Conservation (phyloP, 2,329 filamentous ascomycete genomes). For the Fusarium sp. region DNA sequence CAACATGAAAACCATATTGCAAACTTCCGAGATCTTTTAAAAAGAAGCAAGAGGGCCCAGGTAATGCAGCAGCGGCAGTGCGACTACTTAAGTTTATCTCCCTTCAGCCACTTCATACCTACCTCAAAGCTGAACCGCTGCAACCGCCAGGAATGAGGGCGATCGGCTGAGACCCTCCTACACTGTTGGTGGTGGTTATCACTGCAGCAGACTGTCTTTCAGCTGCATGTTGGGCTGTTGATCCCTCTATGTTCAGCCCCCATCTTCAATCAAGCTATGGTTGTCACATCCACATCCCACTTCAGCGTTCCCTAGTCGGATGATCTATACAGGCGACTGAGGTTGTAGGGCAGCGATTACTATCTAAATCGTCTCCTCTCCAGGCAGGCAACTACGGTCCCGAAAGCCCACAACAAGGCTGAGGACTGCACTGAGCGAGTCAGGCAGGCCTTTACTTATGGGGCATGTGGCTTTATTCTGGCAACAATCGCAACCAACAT, state of each 20-base stretch:
- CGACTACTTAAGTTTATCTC: constrained; percentile 15
- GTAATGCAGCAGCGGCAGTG: background rate
- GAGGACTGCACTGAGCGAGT: background rate
- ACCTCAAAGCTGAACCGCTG: background rate
- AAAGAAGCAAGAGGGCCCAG: constrained; percentile 9
- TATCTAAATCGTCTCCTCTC: background rate
- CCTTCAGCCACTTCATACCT: constrained; percentile 10
- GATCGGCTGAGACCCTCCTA: constrained; percentile 1
- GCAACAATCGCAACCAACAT: background rate
- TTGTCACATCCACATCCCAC: background rate
- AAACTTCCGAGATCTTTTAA: background rate
- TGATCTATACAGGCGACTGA: background rate
- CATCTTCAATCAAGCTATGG: background rate
- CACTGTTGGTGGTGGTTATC: background rate
- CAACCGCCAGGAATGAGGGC: background rate
- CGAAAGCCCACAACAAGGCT: background rate
- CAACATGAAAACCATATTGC: background rate
- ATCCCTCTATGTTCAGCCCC: background rate
- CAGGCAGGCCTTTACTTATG: background rate
- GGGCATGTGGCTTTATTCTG: background rate
- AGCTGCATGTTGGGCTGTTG: background rate
- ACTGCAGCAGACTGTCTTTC: background rate
- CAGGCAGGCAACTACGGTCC: background rate
- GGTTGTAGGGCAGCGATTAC: background rate
- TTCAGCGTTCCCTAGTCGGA: background rate